Conservation (phyloP, 257 asterid genomes). For the Solanum pimpinellifolium region DNA sequence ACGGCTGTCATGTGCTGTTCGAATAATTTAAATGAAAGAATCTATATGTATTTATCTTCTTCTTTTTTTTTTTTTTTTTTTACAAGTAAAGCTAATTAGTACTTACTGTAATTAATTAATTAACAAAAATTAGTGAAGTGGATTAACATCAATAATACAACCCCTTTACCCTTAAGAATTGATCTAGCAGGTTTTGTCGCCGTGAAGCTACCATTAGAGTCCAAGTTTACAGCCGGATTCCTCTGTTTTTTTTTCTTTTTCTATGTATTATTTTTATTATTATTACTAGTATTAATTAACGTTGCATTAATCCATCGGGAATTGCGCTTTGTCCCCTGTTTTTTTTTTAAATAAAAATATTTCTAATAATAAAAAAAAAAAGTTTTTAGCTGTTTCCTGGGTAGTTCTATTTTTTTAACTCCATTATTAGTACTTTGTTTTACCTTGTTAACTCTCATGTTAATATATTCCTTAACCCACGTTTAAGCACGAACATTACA, state of each 20-base stretch:
- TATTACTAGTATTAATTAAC: slow-evolving; percentile 22
- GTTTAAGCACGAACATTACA: slow-evolving; percentile 89
- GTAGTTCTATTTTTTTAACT: background rate
- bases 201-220: slow-evolving; percentile 49
- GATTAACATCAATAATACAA: slow-evolving; percentile 1
- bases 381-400: background rate
- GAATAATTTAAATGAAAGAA: slow-evolving; percentile 1
- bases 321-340: slow-evolving; percentile 10
- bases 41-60: background rate
- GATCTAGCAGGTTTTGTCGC: slow-evolving; percentile 61
- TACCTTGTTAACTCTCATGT: slow-evolving; percentile 36
- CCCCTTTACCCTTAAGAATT: slow-evolving; percentile 40
- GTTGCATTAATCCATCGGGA: slow-evolving; percentile 18
- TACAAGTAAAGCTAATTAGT: background rate
- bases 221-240: slow-evolving; percentile 69
- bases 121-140: background rate
- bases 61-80: background rate
- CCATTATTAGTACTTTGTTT: slow-evolving; percentile 6
- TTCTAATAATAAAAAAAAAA: background rate
- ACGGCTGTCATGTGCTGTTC: slow-evolving; percentile 2
- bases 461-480: slow-evolving; percentile 85
- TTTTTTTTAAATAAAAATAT: background rate
- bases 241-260: slow-evolving; percentile 11
- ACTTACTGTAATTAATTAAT: background rate
- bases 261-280: background rate